Evolutionary conservation across 2,329 filamentous ascomycete species (phyloP).

Genomic region (Talaromyces sp.): DNA sequence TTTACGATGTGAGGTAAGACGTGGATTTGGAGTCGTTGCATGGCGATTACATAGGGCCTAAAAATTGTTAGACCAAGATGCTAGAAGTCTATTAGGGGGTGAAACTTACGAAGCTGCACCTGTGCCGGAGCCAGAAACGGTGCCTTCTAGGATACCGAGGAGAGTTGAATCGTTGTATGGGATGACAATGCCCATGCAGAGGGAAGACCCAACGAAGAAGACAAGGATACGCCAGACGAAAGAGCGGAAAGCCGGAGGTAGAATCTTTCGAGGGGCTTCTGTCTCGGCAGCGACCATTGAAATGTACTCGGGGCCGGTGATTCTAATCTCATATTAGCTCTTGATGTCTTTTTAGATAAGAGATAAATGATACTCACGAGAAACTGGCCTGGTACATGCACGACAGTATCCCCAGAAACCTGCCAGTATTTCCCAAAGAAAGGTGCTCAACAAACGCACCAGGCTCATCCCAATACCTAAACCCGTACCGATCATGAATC

Average conservation of each 20-base stretch:
- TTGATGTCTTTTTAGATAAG: too few species aligned
- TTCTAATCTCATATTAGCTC: neutral
- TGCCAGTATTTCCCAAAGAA: slow-evolving; percentile 42
- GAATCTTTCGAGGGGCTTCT: slow-evolving; percentile 70
- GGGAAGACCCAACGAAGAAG: slow-evolving; percentile 72
- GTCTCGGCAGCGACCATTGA: slow-evolving; percentile 74
- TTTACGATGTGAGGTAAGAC: slow-evolving; percentile 66
- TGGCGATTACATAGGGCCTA: slow-evolving; percentile 68
- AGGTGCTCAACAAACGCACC: slow-evolving; percentile 54
- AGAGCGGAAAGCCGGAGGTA: slow-evolving; percentile 70
- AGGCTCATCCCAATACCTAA: slow-evolving; percentile 62
- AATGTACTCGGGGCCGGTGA: slow-evolving; percentile 70
- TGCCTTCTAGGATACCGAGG: slow-evolving; percentile 52
- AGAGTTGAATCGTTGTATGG: slow-evolving; percentile 60
- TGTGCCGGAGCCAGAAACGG: slow-evolving; percentile 28
- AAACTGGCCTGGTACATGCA: slow-evolving; percentile 71
- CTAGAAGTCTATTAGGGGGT: too few species aligned
- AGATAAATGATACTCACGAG: too few species aligned
- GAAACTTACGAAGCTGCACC: slow-evolving; percentile 54
- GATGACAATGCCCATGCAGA: slow-evolving; percentile 71
- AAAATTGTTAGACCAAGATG: neutral
- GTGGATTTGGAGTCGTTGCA: slow-evolving; percentile 61
- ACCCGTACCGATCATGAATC: slow-evolving; percentile 57
- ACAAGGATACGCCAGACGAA: slow-evolving; percentile 75
- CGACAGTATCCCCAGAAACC: slow-evolving; percentile 62